phyloP scores from a whole-genome alignment of 2,329 filamentous ascomycete species.

The Fusarium devonianum region DNA sequence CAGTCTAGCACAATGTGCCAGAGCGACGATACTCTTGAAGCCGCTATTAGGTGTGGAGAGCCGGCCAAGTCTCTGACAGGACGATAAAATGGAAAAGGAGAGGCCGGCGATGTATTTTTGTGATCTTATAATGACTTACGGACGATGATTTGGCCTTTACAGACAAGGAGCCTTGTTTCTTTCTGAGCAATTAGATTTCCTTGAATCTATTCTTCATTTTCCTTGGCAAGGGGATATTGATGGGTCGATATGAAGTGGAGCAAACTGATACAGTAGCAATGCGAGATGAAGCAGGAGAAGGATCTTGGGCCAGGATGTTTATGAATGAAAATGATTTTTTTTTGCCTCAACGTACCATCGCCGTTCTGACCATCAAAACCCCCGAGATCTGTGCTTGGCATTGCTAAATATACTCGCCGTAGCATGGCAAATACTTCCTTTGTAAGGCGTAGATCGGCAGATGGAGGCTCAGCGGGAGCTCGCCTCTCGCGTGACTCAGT shows the following conservation, averaged over 20 bases:
- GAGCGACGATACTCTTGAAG: too few relatives aligned
- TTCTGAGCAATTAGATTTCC: conserved; percentile 17
- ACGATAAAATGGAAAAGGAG: conserved; percentile 5
- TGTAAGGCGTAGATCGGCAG: neutral
- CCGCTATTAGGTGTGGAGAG: neutral
- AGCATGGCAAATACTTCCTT: neutral
- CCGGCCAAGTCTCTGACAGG: neutral
- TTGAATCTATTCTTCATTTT: conserved; percentile 9
- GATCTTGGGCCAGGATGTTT: conserved; percentile 27
- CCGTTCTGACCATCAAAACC: conserved; percentile 1
- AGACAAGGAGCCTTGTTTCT: conserved; percentile 17
- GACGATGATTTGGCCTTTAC: conserved; percentile 17
- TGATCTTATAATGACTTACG: conserved; percentile 34
- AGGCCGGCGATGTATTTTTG: conserved; percentile 21
- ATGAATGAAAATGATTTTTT: conserved; percentile 16
- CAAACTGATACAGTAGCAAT: conserved; percentile 19
- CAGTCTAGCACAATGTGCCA: too few relatives aligned
- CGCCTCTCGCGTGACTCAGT: conserved; percentile 22
- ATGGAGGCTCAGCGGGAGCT: conserved; percentile 32
- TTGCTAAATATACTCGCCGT: conserved; percentile 33
- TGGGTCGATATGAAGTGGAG: conserved; percentile 18
- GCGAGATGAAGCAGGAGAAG: conserved; percentile 9
- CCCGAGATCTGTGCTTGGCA: conserved; percentile 31
- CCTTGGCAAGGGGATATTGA: conserved; percentile 1
- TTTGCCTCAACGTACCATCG: neutral